Base-by-base conservation (phyloP, 2,329 filamentous ascomycete species). In the Anthostomella pinea region DNA sequence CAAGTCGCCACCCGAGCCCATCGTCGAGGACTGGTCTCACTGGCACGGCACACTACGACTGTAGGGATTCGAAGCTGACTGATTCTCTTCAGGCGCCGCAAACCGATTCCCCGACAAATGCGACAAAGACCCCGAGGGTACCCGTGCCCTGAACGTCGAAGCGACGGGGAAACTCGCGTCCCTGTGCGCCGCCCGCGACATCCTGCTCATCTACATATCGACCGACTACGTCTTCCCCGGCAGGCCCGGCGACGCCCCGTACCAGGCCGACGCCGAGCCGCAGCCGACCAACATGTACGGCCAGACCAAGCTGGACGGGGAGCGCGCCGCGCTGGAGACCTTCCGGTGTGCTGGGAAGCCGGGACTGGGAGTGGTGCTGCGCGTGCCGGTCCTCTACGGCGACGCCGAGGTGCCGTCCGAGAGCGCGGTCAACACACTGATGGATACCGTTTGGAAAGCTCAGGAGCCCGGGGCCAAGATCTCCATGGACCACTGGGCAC, bases 31-130 rank as follows among this genome's bases (percentile, higher is more conserved):
- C n/a, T 11, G 16, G 10, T 11, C n/a, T n/a, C n/a, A n/a, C n/a
- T n/a, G n/a, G n/a, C n/a, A n/a, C n/a, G n/a, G n/a, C n/a, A n/a
- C n/a, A n/a, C n/a, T n/a, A n/a, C n/a, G n/a, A n/a, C n/a, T n/a
- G n/a, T n/a, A n/a, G n/a, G n/a, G n/a, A n/a, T n/a, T n/a, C n/a
- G n/a, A n/a, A 33, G 16, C 39, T 45, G 32, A 45, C 24, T 14
- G 11, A 16, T n/a, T 26, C 27, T 33, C 13, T 14, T 14, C 30
- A 90, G 85, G 85, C 58, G 90, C 89, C 25, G 89, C 89, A 29
- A 90, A 95, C 62, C 81, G 87, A 44, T 94, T 84, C 54, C 89
- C 90, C 2, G 89, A 95, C 63, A 84, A 85, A 58, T 91, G 89
- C 56, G 84, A 89, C 52, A 75, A 78, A 47, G 79, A 95, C 59